Evolutionary conservation across 139 green algal species (phyloP), one percentile per base, ranked within the genome.

Genomic region (Prasinococcaceae sp.): DNA sequence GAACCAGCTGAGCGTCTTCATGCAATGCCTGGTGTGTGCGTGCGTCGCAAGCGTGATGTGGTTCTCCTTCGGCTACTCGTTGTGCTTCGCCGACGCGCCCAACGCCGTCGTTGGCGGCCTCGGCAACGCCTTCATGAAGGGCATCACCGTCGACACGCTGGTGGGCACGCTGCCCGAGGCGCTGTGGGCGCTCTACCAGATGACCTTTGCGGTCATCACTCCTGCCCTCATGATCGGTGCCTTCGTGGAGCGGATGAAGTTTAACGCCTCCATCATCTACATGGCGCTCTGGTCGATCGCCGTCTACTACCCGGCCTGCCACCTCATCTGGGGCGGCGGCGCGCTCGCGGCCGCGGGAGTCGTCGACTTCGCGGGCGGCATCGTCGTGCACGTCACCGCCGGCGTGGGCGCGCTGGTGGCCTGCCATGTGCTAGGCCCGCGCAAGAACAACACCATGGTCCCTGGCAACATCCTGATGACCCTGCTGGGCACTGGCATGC

Each of bases 121-220:
- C 17, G 65, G 68, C 54, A 73, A 73, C 44, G 32, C 35, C 16
- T 50, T 66, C 16, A 24, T 73, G 3, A 32, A 30, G 2, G 58
- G 58, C 52, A 29, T 73, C 33, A 63, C 51, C 14, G 36, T 40
- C 23, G 23, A 32, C 25, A 48, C 47, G 4, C 6, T 65, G 6
- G 12, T 30, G 6, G 58, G 60, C 8, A 65, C 50, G 16, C 61
- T 76, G 26, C 68, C 68, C 2, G 61, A 72, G 51, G 9, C 43
- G 4, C 43, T 70, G 12, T 76, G 63, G 56, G 40, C 55, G 22
- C 14, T 61, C 25, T 76, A 66, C 54, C 68, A 72, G 47, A 55
- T 68, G 49, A 69, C 54, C 17, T 69, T 69, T 23, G 59, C 60
- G 1, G 65, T 74, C 48, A 74, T 74, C 58, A 68, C 65, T 2